phyloP scores from a whole-genome alignment of 371 early-diverging fungal genomes.

The Batkoa obscura region DNA sequence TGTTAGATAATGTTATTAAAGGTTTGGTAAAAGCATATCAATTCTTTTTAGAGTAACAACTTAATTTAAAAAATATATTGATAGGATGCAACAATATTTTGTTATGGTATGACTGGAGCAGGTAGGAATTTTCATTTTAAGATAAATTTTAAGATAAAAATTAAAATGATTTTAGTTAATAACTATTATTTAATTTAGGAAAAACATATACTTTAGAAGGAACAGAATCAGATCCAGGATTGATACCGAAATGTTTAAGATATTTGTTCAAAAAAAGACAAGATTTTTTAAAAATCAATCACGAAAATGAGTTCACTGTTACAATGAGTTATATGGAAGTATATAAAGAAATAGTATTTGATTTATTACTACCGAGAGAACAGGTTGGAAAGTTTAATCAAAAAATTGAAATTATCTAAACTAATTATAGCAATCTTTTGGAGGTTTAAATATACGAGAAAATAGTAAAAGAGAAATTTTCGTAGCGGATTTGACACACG shows the following conservation, averaged over 20 bases:
- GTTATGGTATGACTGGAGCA: slow-evolving; percentile 51
- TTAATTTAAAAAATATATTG: no score
- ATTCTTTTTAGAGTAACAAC: not conserved
- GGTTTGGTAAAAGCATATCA: slow-evolving; percentile 16
- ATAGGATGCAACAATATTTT: slow-evolving; percentile 37
- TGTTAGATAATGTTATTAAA: slow-evolving; percentile 25
- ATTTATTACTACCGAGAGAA: slow-evolving; percentile 24
- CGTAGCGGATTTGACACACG: slow-evolving; percentile 30
- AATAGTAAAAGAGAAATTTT: slow-evolving; percentile 24
- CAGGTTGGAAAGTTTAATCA: slow-evolving; percentile 9
- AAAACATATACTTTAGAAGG: slow-evolving; percentile 55
- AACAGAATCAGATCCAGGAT: slow-evolving; percentile 21
- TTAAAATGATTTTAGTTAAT: no score
- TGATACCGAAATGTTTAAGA: slow-evolving; percentile 28
- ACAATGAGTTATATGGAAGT: slow-evolving; percentile 39
- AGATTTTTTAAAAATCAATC: not conserved
- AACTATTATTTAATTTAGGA: no score
- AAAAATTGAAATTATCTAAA: slow-evolving; percentile 1
- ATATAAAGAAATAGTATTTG: slow-evolving; percentile 37
- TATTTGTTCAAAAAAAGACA: slow-evolving; percentile 11
- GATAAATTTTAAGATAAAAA: no score
- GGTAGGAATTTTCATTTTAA: no score
- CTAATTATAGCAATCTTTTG: not conserved
- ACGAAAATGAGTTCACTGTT: slow-evolving; percentile 9
- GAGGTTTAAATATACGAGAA: slow-evolving; percentile 26